Conservation (phyloP, 1,284 basidiomycete genomes). For the Ustanciosporium gigantosporum region DNA sequence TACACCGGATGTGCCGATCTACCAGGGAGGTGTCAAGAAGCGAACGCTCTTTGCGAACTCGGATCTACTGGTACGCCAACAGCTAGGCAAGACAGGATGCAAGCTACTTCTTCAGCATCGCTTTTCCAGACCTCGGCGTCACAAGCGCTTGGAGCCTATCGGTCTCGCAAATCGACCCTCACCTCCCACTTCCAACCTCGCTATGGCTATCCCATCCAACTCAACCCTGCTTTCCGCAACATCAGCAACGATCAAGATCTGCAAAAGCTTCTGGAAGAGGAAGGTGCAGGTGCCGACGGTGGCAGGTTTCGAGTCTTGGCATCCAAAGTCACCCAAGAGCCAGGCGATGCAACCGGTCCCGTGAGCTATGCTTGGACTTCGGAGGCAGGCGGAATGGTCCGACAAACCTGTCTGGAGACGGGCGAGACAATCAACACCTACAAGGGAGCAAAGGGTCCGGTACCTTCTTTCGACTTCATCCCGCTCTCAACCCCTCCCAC, state of each 20-base stretch:
- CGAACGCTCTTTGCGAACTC: too few relatives aligned
- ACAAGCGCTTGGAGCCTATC: slow-evolving; percentile 16
- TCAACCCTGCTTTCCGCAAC: neutral
- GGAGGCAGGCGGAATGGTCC: slow-evolving; percentile 18
- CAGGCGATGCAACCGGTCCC: neutral
- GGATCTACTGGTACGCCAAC: too few relatives aligned
- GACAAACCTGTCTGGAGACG: slow-evolving; percentile 16
- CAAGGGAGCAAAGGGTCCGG: slow-evolving; percentile 23
- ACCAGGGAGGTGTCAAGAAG: too few relatives aligned
- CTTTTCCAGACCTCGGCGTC: slow-evolving; percentile 43
- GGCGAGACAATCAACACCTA: slow-evolving; percentile 15
- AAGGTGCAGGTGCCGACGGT: neutral
- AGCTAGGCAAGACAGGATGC: slow-evolving; percentile 32
- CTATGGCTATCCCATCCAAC: slow-evolving; percentile 1
- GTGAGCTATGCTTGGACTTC: slow-evolving; percentile 11
- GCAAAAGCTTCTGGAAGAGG: neutral
- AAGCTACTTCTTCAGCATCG: slow-evolving; percentile 17
- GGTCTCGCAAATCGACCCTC: neutral
- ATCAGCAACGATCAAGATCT: neutral
- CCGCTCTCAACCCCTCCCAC: neutral
- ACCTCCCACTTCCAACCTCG: neutral
- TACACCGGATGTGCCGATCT: too few relatives aligned
- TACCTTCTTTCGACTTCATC: slow-evolving; percentile 5
- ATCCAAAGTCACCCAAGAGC: neutral
- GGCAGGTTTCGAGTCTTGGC: neutral